These are phyloP conservation scores for Metarhizium robertsii DNA, from an alignment of 2,329 filamentous ascomycete species.

Conservation along the genomic window DNA sequence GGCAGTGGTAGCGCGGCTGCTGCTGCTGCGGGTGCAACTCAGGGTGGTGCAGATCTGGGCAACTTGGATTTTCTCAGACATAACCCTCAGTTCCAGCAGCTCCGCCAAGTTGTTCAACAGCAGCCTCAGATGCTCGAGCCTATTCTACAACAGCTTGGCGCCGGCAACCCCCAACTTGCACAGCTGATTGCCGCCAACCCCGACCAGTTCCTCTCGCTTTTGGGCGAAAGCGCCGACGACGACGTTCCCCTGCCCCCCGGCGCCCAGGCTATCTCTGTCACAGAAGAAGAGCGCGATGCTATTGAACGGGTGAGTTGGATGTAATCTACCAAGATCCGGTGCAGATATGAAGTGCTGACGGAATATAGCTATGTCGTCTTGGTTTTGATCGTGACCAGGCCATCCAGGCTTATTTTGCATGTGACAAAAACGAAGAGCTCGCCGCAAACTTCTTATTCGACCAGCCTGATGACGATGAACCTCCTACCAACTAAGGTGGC, in stretches of 20 bases:
- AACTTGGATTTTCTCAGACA: conserved; percentile 90
- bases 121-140: conserved; percentile 98
- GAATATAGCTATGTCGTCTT: conserved; percentile 70
- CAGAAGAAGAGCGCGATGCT: conserved; percentile 90
- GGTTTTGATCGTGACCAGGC: conserved; percentile 90
- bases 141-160: conserved; percentile 90
- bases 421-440: conserved; percentile 98
- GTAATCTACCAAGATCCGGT: background rate
- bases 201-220: conserved; percentile 82
- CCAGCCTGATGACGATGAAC: conserved; percentile 78
- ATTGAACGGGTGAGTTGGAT: conserved; percentile 69
- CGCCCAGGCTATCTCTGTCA: conserved; percentile 81
- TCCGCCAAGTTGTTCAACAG: conserved; percentile 93
- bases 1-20: conserved; percentile 32
- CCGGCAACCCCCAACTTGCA: conserved; percentile 89
- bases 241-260: conserved; percentile 81
- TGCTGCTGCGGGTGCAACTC: conserved; percentile 40
- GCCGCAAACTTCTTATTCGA: conserved; percentile 98
- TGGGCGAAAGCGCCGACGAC: conserved; percentile 80
- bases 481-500: conserved; percentile 31
- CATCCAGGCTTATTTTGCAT: conserved; percentile 97
- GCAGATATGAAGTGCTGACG: background rate
- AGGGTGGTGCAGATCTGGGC: conserved; percentile 47
- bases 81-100: conserved; percentile 95
- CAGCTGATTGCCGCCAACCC: conserved; percentile 87